Conservation (phyloP, 2,329 filamentous ascomycete species). For the Pestalotiopsis sp. region DNA sequence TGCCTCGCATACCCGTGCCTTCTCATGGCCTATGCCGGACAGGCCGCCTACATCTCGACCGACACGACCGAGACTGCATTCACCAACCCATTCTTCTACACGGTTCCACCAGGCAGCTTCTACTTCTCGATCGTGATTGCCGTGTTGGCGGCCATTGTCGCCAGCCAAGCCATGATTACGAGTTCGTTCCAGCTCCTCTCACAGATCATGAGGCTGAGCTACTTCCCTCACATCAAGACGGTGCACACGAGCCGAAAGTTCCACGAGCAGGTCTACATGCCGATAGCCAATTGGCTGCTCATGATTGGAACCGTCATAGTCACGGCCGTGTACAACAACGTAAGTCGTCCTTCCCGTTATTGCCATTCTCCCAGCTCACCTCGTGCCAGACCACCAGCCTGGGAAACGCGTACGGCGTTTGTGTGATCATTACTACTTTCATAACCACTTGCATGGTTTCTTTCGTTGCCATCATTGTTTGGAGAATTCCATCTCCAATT, state of each 20-base stretch:
- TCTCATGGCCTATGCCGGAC: slow-evolving; percentile 66
- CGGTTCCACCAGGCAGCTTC: slow-evolving; percentile 65
- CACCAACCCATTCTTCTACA: slow-evolving; percentile 73
- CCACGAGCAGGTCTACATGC: slow-evolving; percentile 75
- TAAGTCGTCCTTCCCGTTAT: neutral
- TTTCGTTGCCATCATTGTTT: slow-evolving; percentile 70
- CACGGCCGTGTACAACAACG: slow-evolving; percentile 60
- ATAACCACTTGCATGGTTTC: slow-evolving; percentile 74
- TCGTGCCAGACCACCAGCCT: slow-evolving; percentile 58
- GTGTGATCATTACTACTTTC: slow-evolving; percentile 76
- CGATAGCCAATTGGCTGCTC: slow-evolving; percentile 72
- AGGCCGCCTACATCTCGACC: slow-evolving; percentile 69
- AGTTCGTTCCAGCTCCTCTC: slow-evolving; percentile 62
- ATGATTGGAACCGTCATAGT: slow-evolving; percentile 74
- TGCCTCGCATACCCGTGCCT: slow-evolving; percentile 64
- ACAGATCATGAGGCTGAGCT: slow-evolving; percentile 62
- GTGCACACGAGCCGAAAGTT: slow-evolving; percentile 69
- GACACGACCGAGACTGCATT: slow-evolving; percentile 49
- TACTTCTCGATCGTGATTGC: slow-evolving; percentile 69
- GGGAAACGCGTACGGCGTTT: slow-evolving; percentile 74
- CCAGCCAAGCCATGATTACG: slow-evolving; percentile 76
- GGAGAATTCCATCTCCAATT: slow-evolving; percentile 61
- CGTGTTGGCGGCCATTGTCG: slow-evolving; percentile 70
- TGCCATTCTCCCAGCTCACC: neutral
- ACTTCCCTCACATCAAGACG: slow-evolving; percentile 74